phyloP scores from a whole-genome alignment of 1,139 yeast species.

The Suhomyces wounanorum region DNA sequence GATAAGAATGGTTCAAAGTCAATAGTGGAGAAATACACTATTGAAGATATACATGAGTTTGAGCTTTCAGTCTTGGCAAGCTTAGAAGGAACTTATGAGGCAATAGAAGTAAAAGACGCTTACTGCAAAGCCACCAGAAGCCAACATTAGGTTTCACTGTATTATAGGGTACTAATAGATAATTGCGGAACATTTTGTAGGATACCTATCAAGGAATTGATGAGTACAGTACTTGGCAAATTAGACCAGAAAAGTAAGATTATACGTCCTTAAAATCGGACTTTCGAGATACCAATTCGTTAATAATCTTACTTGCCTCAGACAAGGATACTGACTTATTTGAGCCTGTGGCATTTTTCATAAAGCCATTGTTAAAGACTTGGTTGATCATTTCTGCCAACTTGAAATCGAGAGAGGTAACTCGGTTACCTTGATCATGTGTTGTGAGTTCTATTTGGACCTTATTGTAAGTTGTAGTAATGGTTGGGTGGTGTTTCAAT shows the following conservation, averaged over 20 bases:
- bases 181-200: neutral
- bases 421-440: slow-evolving; percentile 59
- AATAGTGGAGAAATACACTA: slow-evolving; percentile 75
- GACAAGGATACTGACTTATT: slow-evolving; percentile 16
- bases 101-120: slow-evolving; percentile 80
- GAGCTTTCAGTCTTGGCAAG: slow-evolving; percentile 76
- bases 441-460: slow-evolving; percentile 64
- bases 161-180: slow-evolving; percentile 9
- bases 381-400: slow-evolving; percentile 57
- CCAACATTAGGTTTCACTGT: slow-evolving; percentile 4
- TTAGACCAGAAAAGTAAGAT: too few relatives aligned
- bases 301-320: slow-evolving; percentile 22
- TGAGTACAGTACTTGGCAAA: too few relatives aligned
- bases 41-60: slow-evolving; percentile 65
- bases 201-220: too few relatives aligned
- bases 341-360: neutral
- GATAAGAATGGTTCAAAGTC: slow-evolving; percentile 33
- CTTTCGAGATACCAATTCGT: slow-evolving; percentile 20
- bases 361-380: slow-evolving; percentile 8
- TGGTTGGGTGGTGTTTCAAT: slow-evolving; percentile 74
- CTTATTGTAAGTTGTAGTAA: slow-evolving; percentile 61
- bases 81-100: slow-evolving; percentile 92
- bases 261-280: neutral
- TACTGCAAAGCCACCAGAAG: slow-evolving; percentile 61
- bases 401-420: slow-evolving; percentile 60